Percentiles rank a stretch among this genome's conserved stretches.
Evolutionary conservation across 2,329 filamentous ascomycete species (phyloP).

Genomic region (Ascochyta pisi): DNA sequence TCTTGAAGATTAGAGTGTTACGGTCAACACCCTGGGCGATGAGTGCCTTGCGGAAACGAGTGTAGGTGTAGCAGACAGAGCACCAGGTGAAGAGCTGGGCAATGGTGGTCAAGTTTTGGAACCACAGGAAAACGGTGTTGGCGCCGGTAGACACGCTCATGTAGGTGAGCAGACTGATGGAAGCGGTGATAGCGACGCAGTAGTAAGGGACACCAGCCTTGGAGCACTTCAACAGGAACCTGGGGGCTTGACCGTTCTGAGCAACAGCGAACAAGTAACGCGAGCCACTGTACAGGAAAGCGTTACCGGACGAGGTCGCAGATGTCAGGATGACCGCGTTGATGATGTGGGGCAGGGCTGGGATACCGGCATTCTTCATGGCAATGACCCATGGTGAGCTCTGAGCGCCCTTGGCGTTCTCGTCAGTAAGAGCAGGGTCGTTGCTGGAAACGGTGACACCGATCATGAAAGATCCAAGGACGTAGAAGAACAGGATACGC

Average conservation of each 20-base stretch:
- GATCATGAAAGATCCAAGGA: conserved; percentile 59
- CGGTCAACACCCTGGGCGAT: conserved; percentile 63
- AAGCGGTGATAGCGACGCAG: conserved; percentile 46
- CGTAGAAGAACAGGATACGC: conserved; percentile 64
- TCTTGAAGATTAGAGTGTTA: conserved; percentile 57
- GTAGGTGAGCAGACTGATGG: conserved; percentile 57
- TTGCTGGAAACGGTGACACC: conserved; percentile 66
- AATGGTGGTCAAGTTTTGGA: conserved; percentile 71
- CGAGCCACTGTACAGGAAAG: conserved; percentile 64
- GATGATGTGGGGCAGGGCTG: conserved; percentile 72
- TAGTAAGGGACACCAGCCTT: conserved; percentile 53
- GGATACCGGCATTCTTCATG: conserved; percentile 70
- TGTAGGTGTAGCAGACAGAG: conserved; percentile 62
- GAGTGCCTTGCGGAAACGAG: conserved; percentile 60
- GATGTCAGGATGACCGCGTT: conserved; percentile 79
- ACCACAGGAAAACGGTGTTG: conserved; percentile 67
- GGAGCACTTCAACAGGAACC: conserved; percentile 58
- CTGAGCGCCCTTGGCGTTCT: conserved; percentile 45
- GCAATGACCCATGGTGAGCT: conserved; percentile 65
- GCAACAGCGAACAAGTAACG: conserved; percentile 59
- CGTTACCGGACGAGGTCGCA: conserved; percentile 73
- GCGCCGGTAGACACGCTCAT: conserved; percentile 57
- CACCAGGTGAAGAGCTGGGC: conserved; percentile 63
- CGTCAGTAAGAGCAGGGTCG: conserved; percentile 58
- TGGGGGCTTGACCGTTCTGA: conserved; percentile 61